Conservation (phyloP, 257 asterid genomes). For the Nicotiana paniculata region DNA sequence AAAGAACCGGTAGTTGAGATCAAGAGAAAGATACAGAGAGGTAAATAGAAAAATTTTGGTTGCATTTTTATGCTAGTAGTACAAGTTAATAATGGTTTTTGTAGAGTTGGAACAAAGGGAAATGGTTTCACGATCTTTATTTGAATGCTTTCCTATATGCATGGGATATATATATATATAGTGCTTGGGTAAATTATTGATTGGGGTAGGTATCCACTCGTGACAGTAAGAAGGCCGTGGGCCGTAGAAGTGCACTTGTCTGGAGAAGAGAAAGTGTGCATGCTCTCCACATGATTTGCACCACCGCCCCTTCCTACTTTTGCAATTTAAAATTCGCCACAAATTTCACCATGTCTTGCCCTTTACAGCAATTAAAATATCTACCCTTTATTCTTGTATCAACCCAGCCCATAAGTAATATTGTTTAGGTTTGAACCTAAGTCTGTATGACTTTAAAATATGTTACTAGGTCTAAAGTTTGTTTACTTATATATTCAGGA, state of each 20-base stretch:
- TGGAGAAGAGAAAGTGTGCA: neutral
- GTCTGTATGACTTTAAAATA: too few relatives aligned
- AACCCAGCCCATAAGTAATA: too few relatives aligned
- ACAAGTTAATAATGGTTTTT: neutral
- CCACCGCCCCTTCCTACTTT: conserved; percentile 15
- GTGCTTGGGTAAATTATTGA: neutral
- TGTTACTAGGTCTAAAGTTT: too few relatives aligned
- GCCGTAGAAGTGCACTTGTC: conserved; percentile 5
- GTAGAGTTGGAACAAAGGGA: neutral
- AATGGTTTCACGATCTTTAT: neutral
- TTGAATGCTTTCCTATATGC: neutral
- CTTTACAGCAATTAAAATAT: neutral
- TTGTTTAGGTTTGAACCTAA: too few relatives aligned
- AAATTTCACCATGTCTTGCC: conserved; percentile 5
- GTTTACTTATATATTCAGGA: too few relatives aligned
- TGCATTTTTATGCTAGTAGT: neutral
- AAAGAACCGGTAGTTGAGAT: neutral
- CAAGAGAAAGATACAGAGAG: neutral
- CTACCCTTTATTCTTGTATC: too few relatives aligned
- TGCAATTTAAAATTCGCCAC: conserved; percentile 10
- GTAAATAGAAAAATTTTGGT: neutral
- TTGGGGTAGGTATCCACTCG: neutral
- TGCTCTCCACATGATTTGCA: conserved; percentile 18
- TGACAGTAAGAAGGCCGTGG: conserved; percentile 1
- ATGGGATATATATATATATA: neutral